Conservation (phyloP, 2,329 filamentous ascomycete genomes). For the Fusarium paranaense region DNA sequence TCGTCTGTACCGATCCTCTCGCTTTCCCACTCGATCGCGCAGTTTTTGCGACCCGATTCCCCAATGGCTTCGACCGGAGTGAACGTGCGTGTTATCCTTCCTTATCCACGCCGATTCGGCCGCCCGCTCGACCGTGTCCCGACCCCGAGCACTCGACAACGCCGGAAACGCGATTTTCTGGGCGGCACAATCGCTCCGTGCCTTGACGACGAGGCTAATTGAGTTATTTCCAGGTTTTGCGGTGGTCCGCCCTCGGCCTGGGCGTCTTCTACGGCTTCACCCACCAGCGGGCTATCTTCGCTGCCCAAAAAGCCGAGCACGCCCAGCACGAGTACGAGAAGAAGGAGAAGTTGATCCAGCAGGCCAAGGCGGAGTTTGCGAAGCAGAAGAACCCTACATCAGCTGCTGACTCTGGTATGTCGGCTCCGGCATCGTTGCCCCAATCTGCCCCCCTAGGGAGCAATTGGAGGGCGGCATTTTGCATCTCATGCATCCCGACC, state of each 20-base stretch:
- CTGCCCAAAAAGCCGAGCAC: conserved; percentile 76
- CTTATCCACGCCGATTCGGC: conserved; percentile 44
- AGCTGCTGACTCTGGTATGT: conserved; percentile 50
- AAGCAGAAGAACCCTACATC: conserved; percentile 74
- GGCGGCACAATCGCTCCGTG: conserved; percentile 26
- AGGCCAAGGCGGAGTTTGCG: conserved; percentile 91
- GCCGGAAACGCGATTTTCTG: conserved; percentile 23
- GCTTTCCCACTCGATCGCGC: conserved; percentile 54
- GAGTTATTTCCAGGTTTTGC: conserved; percentile 78
- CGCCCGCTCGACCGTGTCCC: conserved; percentile 40
- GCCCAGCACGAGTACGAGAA: conserved; percentile 87
- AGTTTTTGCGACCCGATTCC: conserved; percentile 54
- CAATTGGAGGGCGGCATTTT: conserved; percentile 26
- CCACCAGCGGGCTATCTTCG: conserved; percentile 86
- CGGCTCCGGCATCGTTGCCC: conserved; percentile 8
- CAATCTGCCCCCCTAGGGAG: background rate
- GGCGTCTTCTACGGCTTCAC: conserved; percentile 96
- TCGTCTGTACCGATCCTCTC: conserved; percentile 50
- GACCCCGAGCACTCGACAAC: conserved; percentile 30
- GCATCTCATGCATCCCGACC: background rate
- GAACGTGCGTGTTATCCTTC: conserved; percentile 64
- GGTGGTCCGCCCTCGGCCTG: conserved; percentile 92
- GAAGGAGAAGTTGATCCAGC: conserved; percentile 90
- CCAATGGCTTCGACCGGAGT: conserved; percentile 76
- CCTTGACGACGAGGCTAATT: conserved; percentile 44